Conservation (phyloP, 2,329 filamentous ascomycete species). For the Scleromitrula shiraiana region DNA sequence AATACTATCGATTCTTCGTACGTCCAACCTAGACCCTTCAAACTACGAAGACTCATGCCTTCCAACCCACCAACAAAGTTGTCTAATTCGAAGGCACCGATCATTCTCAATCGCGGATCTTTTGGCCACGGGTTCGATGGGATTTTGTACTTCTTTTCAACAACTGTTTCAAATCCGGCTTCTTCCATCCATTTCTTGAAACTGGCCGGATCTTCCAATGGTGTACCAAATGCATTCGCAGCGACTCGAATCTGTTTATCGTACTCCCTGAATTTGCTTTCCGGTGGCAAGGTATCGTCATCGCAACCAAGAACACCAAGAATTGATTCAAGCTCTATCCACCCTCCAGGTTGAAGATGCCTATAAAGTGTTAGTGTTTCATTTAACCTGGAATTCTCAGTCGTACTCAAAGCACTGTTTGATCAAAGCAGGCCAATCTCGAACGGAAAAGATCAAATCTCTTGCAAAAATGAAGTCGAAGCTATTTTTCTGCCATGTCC, state of each 20-base stretch:
- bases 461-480: constrained; percentile 2
- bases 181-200: constrained; percentile 24
- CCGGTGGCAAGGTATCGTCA: constrained; percentile 12
- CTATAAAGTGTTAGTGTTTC: constrained; percentile 6
- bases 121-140: constrained; percentile 22
- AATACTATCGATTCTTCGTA: not conserved
- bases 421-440: not conserved
- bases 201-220: not conserved
- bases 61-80: not conserved
- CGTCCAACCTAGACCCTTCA: not conserved
- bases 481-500: constrained; percentile 19
- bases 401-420: constrained; percentile 6
- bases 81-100: constrained; percentile 6
- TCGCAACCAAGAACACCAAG: not conserved
- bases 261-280: constrained; percentile 11
- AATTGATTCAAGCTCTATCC: not conserved
- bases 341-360: constrained; percentile 23
- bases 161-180: constrained; percentile 21
- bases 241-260: not conserved
- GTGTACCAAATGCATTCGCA: not conserved
- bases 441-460: not conserved
- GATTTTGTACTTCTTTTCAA: constrained; percentile 23
- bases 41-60: not conserved
- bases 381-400: constrained; percentile 4
- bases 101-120: constrained; percentile 21